Base-by-base conservation (phyloP, 1,284 basidiomycete species). In the Ustilago trichophora region DNA sequence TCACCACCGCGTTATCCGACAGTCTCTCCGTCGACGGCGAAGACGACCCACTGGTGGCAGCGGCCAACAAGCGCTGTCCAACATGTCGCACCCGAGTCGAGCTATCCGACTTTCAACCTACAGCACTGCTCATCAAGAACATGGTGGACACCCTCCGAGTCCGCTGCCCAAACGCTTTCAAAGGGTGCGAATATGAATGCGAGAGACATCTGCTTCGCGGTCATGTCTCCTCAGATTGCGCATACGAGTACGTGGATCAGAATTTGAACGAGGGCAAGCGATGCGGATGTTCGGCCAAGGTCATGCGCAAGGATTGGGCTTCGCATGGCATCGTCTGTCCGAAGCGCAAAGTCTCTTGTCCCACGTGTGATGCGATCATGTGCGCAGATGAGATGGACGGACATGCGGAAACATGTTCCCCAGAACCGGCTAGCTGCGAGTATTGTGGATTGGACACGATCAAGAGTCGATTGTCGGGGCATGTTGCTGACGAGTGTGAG, bases 61-160 rank as follows among this genome's bases (percentile, higher is more conserved):
- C 46, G 2, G 16, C 31, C 1, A 24, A 27, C 13, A 37, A 46
- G 12, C 41, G 65, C 2, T 76, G 73, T 40, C 73, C 73, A 0
- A 66, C 60, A 4, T 76, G 73, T 41, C 34, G 73, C 22, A 63
- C 69, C 4, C 3, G 42, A 5, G 50, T 64, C 18, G 29, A 43
- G 7, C 50, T 72, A 4, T 33, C 42, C 13, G 46, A 60, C 16
- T 66, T 74, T 32, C 40, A 50, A 19, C 67, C 73, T 3, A 66
- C 72, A 1, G 62, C 68, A 4, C 52, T 70, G 8, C 53, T 76
- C 16, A 68, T 76, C 54, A 67, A 66, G 24, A 72, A 74, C 44
- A 75, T 76, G 64, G 73, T 76, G 33, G 73, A 76, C 31, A 64
- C 69, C 5, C 65, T 76, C 4, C 49, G 34, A 15, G 73, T 76